Conservation (phyloP, 139 green algal genomes). For the Edaphochlamys debaryana region DNA sequence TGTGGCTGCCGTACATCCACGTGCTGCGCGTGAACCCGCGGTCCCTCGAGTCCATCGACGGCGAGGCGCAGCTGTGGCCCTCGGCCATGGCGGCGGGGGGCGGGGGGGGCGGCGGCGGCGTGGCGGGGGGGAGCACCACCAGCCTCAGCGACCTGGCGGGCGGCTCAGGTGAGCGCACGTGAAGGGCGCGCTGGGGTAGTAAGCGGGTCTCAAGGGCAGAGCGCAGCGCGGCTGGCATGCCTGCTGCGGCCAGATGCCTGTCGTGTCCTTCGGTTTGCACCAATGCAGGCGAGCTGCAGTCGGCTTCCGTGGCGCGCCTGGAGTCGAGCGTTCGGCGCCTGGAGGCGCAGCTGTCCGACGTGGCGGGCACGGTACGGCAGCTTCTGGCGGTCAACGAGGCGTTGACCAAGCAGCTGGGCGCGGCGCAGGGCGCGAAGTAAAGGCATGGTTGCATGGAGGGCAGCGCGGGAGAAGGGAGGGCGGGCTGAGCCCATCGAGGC, state of each 20-base stretch:
- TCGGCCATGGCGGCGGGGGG: not conserved
- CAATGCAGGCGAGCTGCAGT: not conserved
- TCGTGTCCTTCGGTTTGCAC: not conserved
- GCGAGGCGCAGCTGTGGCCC: not conserved
- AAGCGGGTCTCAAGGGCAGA: not conserved
- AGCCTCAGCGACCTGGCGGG: not conserved
- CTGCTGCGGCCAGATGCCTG: not conserved
- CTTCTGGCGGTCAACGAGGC: no score
- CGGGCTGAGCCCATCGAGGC: no score
- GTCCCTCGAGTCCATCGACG: slow-evolving; percentile 9
- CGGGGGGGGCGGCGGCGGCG: no score
- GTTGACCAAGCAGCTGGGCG: no score
- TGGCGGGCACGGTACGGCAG: no score
- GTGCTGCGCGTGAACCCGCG: slow-evolving; percentile 5
- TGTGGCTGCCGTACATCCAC: slow-evolving; percentile 19
- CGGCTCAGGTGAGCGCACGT: not conserved
- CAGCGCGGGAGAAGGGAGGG: no score
- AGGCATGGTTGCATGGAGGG: no score
- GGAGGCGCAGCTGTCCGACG: not conserved
- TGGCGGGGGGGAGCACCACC: not conserved
- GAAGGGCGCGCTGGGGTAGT: no score
- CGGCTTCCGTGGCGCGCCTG: not conserved
- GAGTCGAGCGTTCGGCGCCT: not conserved
- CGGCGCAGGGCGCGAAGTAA: no score
- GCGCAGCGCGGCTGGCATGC: not conserved